phyloP scores from a whole-genome alignment of 129 eudicot genomes.

The Centaurea solstitialis region DNA sequence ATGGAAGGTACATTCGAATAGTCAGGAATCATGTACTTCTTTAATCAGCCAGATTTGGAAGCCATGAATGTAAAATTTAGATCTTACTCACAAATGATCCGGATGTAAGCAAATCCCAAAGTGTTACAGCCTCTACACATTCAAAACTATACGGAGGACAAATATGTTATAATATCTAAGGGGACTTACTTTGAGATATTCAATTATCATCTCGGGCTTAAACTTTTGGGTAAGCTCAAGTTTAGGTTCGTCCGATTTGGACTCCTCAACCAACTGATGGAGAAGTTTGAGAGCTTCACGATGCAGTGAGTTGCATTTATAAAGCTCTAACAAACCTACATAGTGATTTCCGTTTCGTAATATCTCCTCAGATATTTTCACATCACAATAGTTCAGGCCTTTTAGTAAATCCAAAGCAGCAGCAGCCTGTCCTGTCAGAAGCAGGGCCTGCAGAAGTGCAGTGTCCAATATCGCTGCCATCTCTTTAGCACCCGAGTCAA shows the following conservation, averaged over 20 bases:
- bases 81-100: not conserved
- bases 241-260: constrained; percentile 67
- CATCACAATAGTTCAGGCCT: constrained; percentile 83
- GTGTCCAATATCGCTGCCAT: constrained; percentile 89
- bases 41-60: not conserved
- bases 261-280: constrained; percentile 77
- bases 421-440: constrained; percentile 80
- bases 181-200: constrained; percentile 82
- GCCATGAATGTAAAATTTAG: not conserved
- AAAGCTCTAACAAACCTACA: constrained; percentile 75
- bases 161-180: not conserved
- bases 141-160: not conserved
- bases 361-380: constrained; percentile 82
- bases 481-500: constrained; percentile 88
- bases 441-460: constrained; percentile 85
- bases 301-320: constrained; percentile 77
- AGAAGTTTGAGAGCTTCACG: constrained; percentile 92
- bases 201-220: constrained; percentile 94
- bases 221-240: constrained; percentile 66
- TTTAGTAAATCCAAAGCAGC: constrained; percentile 76
- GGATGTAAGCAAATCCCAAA: not conserved
- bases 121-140: not conserved
- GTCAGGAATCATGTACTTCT: not conserved
- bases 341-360: constrained; percentile 67
- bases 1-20: not conserved